Evolutionary conservation across 2,329 filamentous ascomycete genomes (phyloP), one percentile per base, ranked within the genome.

Genomic region (Trichoderma sp.): DNA sequence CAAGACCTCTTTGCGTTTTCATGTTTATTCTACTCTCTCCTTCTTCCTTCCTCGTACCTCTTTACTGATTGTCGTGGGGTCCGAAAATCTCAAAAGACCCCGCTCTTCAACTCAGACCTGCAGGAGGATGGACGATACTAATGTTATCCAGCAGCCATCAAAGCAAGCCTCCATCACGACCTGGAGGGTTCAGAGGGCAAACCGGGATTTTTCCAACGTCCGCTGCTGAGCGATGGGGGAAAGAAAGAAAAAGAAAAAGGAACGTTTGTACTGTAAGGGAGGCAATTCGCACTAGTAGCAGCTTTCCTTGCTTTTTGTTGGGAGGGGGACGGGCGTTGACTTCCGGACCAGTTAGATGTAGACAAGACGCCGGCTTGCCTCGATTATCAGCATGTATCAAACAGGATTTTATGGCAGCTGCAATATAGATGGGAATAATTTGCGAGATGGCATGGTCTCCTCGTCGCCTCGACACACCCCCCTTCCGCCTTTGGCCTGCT

Each of bases 261-360:
- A 45, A 26, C 41, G 10, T 55, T 62, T 55, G 28, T 39, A 26
- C n/a, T 51, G 60, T 63, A 55, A 63, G 50, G 39, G 57, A 55
- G 60, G 50, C 50, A 55, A 24, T 3, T 63, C 24, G 15, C 50
- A 63, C 50, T 63, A 47, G 50, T 39, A 55, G 34, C 51, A n/a
- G n/a, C n/a, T n/a, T 30, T 14, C 43, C 30, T 57, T 64, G 43
- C 28, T 64, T 64, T 39, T 64, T 24, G 2, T 44, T 44, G 19
- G 43, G 43, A n/a, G n/a, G 39, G 17, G 15, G 17, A 44, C n/a
- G 44, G 62, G 55, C 52, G 55, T 34, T 61, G 30, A 56, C 43
- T 58, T 52, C 57, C 58, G 55, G 63, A 60, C 66, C 63, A 68
- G 50, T 67, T 66, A 68, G 66, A 66, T 56, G 41, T 61, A 62